These are phyloP conservation scores for Protomyces inundatus DNA, from an alignment of 1,139 yeast genomes.

Conservation along the genomic window DNA sequence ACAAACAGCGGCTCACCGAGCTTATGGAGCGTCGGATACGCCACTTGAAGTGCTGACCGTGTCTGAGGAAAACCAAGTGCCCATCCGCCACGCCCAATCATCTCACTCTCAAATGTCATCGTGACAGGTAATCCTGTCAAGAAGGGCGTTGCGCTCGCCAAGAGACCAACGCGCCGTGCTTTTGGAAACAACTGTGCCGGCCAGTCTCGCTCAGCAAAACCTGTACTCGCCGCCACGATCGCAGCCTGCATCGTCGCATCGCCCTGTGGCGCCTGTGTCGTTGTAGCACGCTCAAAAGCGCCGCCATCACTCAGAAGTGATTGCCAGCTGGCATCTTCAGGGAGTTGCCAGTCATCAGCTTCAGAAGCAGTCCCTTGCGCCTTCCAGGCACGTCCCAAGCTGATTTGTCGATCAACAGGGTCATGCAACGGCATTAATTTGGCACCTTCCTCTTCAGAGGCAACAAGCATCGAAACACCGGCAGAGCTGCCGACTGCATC, in stretches of 20 bases:
- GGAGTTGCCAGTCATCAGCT: constrained; percentile 5
- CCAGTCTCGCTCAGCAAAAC: constrained; percentile 16
- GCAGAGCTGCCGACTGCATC: constrained; percentile 1
- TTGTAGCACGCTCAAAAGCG: background rate
- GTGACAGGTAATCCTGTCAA: constrained; percentile 23
- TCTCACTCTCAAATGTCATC: background rate
- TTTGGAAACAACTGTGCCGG: constrained; percentile 11
- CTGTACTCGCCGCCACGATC: constrained; percentile 25
- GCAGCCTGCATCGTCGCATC: constrained; percentile 15
- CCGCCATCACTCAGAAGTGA: constrained; percentile 2
- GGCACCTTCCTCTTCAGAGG: constrained; percentile 20
- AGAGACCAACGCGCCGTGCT: constrained; percentile 6
- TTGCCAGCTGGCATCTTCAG: constrained; percentile 13
- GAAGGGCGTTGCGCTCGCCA: constrained; percentile 15
- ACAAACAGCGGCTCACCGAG: constrained; percentile 15
- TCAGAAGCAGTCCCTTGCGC: constrained; percentile 9
- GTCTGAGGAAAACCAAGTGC: constrained; percentile 5
- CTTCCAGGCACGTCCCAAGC: constrained; percentile 25
- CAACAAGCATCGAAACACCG: constrained; percentile 15
- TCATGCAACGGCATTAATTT: constrained; percentile 5
- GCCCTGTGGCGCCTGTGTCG: background rate
- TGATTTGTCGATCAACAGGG: constrained; percentile 8
- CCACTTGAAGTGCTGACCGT: background rate
- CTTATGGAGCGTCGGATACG: constrained; percentile 6
- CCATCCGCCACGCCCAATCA: constrained; percentile 9